Base-by-base conservation (phyloP, 192 early-diverging fungal genomes). In the Gaertneriomyces sp. region DNA sequence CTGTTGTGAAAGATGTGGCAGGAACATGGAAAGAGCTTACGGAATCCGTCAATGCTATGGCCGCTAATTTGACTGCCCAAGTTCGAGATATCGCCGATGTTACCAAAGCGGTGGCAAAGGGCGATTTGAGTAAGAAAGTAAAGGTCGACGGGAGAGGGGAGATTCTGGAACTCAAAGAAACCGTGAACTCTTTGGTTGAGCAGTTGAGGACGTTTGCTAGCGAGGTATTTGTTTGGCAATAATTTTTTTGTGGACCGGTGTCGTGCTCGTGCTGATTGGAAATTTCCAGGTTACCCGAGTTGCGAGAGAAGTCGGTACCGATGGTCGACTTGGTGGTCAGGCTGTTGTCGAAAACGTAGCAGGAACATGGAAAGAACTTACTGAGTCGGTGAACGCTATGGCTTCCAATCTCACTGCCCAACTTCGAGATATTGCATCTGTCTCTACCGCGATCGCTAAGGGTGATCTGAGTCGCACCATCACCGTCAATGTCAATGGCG, bases 21-120 rank as follows among this genome's bases (percentile, higher is more conserved):
- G 47, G 88, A 77, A 85, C 80, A 1, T 89, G 88, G 88, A 80
- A 84, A 49, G 77, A 84, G 42, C 61, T 87, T 38, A 87, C 85
- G 40, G 85, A 86, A 59, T 87, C 86, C 66, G 88, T 90, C 58
- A 90, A 90, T 71, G 82, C 72, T 12, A 90, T 90, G 89, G 87
- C 87, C 0, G 64, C 19, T 81, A 90, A 63, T 41, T 45, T 70
- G 9, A 70, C 69, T n/a, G 69, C 77, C 16, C 86, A 88, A 63
- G 86, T 88, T 0, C 76, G 86, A 25, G 82, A 86, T 66, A 88
- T 88, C 57, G 83, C 85, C 0, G 75, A 64, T 25, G 84, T 87
- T 38, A 81, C 79, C 17, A 87, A 81, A 51, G 81, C 83, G 4
- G 78, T 87, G 7, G 83, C 86, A 8, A 69, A 68, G n/a, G 88